Evolutionary conservation across 78 protist genomes (phyloP).

Genomic region (Chrysochromulina parva): DNA sequence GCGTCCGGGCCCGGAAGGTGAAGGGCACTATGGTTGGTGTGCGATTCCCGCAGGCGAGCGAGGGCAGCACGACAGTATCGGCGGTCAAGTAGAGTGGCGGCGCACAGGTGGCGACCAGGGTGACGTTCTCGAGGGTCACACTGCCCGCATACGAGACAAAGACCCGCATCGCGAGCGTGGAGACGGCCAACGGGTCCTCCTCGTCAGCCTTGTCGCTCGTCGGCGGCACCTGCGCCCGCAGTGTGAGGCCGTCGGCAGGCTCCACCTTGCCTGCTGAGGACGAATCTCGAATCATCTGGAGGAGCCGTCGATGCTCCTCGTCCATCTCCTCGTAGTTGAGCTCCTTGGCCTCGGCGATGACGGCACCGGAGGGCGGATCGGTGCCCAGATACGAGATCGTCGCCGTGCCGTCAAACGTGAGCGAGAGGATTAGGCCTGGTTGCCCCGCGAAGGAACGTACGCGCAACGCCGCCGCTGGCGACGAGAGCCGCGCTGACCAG

Average conservation of each 20-base stretch:
- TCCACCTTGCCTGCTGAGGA: background rate
- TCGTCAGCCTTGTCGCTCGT: background rate
- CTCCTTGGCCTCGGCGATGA: constrained; percentile 32
- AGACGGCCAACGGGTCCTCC: too few species aligned
- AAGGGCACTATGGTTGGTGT: background rate
- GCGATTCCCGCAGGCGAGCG: background rate
- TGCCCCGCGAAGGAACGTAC: background rate
- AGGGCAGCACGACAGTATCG: background rate
- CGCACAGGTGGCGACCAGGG: background rate
- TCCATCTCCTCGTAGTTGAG: constrained; percentile 73
- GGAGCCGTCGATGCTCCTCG: constrained; percentile 66
- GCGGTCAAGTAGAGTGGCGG: background rate
- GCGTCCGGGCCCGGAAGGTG: background rate
- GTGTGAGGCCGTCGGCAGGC: background rate
- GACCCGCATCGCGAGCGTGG: background rate
- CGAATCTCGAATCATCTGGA: constrained; percentile 39
- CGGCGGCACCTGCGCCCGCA: constrained; percentile 11
- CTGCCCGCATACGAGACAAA: background rate
- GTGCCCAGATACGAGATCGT: constrained; percentile 53
- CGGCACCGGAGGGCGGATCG: constrained; percentile 40
- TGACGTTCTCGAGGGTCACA: background rate
- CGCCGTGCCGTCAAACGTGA: constrained; percentile 9
- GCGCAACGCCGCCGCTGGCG: constrained; percentile 32
- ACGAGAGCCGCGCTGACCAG: constrained; percentile 8
- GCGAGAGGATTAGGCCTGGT: background rate